Evolutionary conservation across 345 rosid genomes (phyloP), one percentile per base, ranked within the genome.

Genomic region (Dipteronia sinensis): DNA sequence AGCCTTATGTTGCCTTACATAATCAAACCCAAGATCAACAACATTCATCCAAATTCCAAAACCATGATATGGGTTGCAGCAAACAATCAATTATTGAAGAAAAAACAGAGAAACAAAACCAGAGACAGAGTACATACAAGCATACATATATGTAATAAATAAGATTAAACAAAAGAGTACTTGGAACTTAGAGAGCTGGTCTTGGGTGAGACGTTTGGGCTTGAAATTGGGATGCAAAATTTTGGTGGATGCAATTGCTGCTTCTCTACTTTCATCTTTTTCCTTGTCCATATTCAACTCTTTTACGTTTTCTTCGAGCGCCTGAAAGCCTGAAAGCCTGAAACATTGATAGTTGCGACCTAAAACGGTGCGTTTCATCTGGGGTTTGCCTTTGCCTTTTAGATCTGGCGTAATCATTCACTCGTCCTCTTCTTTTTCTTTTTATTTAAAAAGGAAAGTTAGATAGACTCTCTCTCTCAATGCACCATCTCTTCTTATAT

Each of bases 161-260:
- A 72, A 44, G 29, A 15, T 34, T n/a, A n/a, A n/a, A n/a, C n/a
- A 42, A 2, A 62, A 56, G 1, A 17, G 59, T 77, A 89, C 97
- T 75, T 83, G 92, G 55, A 92, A 81, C 83, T 90, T 90, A 44
- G 90, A 83, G 47, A 89, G 78, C 81, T 89, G 93, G 23, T 84
- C 81, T 56, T 76, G 73, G 22, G 88, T 72, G 69, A 88, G 73
- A 66, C 83, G 84, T 58, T 79, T 67, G 78, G 82, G 67, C 58
- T 82, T 88, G 80, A 83, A 86, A 84, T 80, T 74, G 58, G 89
- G 79, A 16, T 76, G 89, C 16, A 87, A 81, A 83, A 79, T 63
- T 23, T 68, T 77, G 25, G 87, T 73, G 2, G 94, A 89, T 13
- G 90, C 87, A 19, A 90, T 80, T 31, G 87, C 81, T 9, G 77